These are phyloP conservation scores for Venturia pyrina DNA, from an alignment of 2,329 filamentous ascomycete genomes.

Conservation along the genomic window DNA sequence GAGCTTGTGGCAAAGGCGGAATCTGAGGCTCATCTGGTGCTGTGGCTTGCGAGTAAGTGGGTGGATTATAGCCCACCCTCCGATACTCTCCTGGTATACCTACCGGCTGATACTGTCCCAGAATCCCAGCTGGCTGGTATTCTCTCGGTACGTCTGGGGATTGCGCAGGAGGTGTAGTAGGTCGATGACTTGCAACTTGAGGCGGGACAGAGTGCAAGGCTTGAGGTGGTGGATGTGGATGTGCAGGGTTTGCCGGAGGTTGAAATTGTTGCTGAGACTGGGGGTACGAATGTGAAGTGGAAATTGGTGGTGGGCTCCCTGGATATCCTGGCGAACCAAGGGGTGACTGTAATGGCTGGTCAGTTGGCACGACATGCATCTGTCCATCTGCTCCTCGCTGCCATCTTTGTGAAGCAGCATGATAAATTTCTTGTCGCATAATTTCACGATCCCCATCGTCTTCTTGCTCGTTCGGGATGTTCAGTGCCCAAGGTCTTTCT, in stretches of 20 bases:
- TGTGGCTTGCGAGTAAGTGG: not conserved
- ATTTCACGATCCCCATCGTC: slow-evolving; percentile 9
- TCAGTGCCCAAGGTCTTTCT: slow-evolving; percentile 12
- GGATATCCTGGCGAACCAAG: not conserved
- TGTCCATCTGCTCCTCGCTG: slow-evolving; percentile 8
- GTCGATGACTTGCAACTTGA: not conserved
- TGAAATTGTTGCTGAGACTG: not conserved
- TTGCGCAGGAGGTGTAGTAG: not conserved
- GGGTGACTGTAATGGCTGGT: slow-evolving; percentile 3
- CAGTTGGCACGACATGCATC: slow-evolving; percentile 1
- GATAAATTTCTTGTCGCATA: slow-evolving; percentile 8
- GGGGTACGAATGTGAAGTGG: not conserved
- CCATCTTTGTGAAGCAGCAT: slow-evolving; percentile 10
- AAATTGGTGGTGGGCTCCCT: not conserved
- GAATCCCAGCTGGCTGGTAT: not conserved
- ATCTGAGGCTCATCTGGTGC: slow-evolving; percentile 6
- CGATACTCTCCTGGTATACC: not conserved
- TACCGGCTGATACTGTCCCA: not conserved
- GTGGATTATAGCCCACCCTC: not conserved
- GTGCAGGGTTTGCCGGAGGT: not conserved
- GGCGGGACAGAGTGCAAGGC: not conserved
- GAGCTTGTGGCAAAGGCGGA: slow-evolving; percentile 7
- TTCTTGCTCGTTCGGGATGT: slow-evolving; percentile 7
- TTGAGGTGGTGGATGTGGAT: not conserved
- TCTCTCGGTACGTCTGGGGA: not conserved